phyloP scores from a whole-genome alignment of 2,329 filamentous ascomycete genomes.

The Cladosporium sp. region DNA sequence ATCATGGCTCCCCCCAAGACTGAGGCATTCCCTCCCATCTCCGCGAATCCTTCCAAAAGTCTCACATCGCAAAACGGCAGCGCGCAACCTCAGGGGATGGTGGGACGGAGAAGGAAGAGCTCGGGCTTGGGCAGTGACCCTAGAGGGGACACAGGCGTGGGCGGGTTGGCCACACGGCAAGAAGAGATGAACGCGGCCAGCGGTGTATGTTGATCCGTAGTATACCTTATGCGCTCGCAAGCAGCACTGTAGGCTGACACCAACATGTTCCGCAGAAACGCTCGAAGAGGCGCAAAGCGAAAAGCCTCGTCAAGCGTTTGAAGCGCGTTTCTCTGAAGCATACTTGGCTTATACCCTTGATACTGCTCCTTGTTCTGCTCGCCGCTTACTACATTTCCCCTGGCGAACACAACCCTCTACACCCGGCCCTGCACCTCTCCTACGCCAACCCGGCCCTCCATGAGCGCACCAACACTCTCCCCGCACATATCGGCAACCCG shows the following conservation, averaged over 20 bases:
- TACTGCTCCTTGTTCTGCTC: conserved; percentile 59
- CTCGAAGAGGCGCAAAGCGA: conserved; percentile 42
- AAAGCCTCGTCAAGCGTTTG: conserved; percentile 39
- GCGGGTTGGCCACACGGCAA: conserved; percentile 42
- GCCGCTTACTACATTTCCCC: conserved; percentile 69
- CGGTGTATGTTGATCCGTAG: background rate
- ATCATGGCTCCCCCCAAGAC: conserved; percentile 5
- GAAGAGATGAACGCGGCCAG: conserved; percentile 7
- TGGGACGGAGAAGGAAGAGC: conserved; percentile 15
- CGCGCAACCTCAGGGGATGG: background rate
- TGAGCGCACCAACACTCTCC: conserved; percentile 33
- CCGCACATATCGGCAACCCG: conserved; percentile 37
- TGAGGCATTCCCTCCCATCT: conserved; percentile 4
- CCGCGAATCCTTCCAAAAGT: background rate
- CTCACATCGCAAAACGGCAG: conserved; percentile 4
- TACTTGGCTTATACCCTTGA: conserved; percentile 62
- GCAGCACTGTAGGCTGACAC: conserved; percentile 14
- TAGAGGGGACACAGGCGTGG: conserved; percentile 46
- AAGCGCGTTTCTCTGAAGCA: conserved; percentile 44
- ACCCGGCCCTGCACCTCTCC: conserved; percentile 81
- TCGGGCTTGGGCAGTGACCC: conserved; percentile 46
- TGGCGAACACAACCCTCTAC: conserved; percentile 67
- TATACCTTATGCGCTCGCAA: conserved; percentile 1
- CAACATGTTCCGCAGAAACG: conserved; percentile 27
- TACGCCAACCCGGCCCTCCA: conserved; percentile 55